Base-by-base conservation (phyloP, 768 basidiomycete genomes). In the Amanita jacksonii region DNA sequence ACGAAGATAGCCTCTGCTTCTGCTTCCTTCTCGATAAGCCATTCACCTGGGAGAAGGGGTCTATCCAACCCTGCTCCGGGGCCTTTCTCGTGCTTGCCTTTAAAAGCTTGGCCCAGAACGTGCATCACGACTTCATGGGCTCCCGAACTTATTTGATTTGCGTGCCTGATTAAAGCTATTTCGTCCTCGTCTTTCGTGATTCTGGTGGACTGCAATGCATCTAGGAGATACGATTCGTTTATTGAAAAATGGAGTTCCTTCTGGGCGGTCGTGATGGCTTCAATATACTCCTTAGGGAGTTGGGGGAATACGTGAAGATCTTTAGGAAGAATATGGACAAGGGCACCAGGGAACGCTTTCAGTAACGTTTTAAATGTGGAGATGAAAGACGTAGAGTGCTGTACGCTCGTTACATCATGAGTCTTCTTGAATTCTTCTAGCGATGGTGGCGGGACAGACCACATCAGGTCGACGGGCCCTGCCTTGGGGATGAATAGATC, bases 1-100 rank as follows among this genome's bases (percentile, higher is more conserved):
- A 90, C 85, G 50, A 97, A 98, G 6, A 93, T 72, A 0, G 92
- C 94, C 58, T 94, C 93, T 0, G 91, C 94, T 59, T 96, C 93
- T 0, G 80, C 83, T 62, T 98, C 94, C 52, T 85, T 87, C 64
- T 87, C 79, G 12, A 97, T 87, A 35, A 89, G 66, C 85, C 93
- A 96, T 54, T 92, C 84, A 3, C 73, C 70, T 1, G 85, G 87
- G 2, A 88, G 65, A 4, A 74, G 62, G 0, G 78, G 79, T 3
- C 73, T 63, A 8, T 64, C 62, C 3, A 64, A 64, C 8, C 67
- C 74, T 24, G 67, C 67, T 4, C 62, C 73, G 9, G 64, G 61
- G 12, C 58, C 73, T 27, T 62, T 64, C 50, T 62, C 59, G 46
- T 82, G 71, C 41, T 68, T 67, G 13, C 73, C 72, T 41, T 76